Evolutionary conservation across 2,329 filamentous ascomycete genomes (phyloP), one percentile per base, ranked within the genome.

Genomic region (Nemania sp.): DNA sequence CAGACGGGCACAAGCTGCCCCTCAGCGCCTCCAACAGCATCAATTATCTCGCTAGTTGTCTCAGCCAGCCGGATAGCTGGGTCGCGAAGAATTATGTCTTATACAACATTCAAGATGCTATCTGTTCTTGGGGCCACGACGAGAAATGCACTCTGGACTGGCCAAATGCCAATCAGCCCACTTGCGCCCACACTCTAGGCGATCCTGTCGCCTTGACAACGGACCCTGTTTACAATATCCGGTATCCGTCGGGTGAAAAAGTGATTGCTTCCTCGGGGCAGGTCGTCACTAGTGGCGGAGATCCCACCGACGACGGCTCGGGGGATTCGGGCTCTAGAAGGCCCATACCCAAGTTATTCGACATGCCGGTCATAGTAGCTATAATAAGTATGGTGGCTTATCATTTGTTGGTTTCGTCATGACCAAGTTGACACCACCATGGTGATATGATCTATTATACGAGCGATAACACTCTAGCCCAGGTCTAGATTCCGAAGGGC

Each of bases 11-110:
- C 77, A 86, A 85, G 79, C 79, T 89, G 43, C 84, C 87, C 6
- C 82, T 89, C 55, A 82, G 81, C 59, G 87, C 86, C 2, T 75
- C 85, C 73, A 88, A 88, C 82, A 85, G 83, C 79, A 88, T 89
- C 81, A 85, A 87, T 73, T 87, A 81, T 62, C 74, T 87, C n/a
- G 77, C 77, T 2, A 51, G 51, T 18, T 71, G 70, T 53, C 67
- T 71, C 15, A 54, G 84, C 7, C 62, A 72, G 35, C 52, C 67
- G 3, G 64, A 66, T 53, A 72, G 64, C 54, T 88, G 84, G 83
- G 83, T 87, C 11, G 83, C 78, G 24, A 65, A 81, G 3, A 83
- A 88, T 74, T 80, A 84, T 72, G 79, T 80, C 0, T 75, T 86
- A 15, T 86, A 82, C 76, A 88, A 88, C 74, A 85, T 87, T 53